Base-by-base conservation (phyloP, 345 rosid genomes). In the Gossypium anomalum region DNA sequence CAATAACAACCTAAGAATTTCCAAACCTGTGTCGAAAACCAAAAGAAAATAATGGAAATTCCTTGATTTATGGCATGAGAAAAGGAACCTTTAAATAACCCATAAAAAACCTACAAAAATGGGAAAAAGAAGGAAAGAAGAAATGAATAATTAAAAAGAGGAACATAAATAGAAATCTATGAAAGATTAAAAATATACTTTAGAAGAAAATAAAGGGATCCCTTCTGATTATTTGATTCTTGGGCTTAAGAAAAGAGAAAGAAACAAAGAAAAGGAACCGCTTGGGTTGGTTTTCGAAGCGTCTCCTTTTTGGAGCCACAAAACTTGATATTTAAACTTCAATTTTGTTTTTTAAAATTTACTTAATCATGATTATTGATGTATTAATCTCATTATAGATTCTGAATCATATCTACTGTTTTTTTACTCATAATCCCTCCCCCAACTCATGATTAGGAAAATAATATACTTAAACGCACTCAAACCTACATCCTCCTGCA, bases 171-270 rank as follows among this genome's bases (percentile, higher is more conserved):
- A 6, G 13, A 23, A 66, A 66, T 66, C n/a, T 6, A 45, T 19
- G 70, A 45, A 45, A 67, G 55, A 45, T 67, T 67, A 45, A 67
- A 56, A 56, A 19, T 27, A 61, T 61, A 47, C 56, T 67, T 48
- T 67, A 56, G 60, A 56, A 56, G 27, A 41, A 34, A 75, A 57
- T 45, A 73, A 75, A 51, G 81, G 79, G 79, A 53, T 78, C 77
- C 27, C 74, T 9, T 34, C 7, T 34, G 6, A 34, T 34, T 34
- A 34, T 34, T 27, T 13, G 79, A 72, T 70, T 80, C 81, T 58
- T 69, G 68, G 43, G 19, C 38, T 7, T 4, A 1, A 60, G 14
- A 23, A 11, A 25, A 6, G 15, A 15, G 7, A 23, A 27, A 10
- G 4, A 10, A 48, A 48, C 52, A 9, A 48, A 47, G 12, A 23